Evolutionary conservation across 78 protist genomes (phyloP), one percentile per base, ranked within the genome.

Genomic region (Dictyostelium intermedium): DNA sequence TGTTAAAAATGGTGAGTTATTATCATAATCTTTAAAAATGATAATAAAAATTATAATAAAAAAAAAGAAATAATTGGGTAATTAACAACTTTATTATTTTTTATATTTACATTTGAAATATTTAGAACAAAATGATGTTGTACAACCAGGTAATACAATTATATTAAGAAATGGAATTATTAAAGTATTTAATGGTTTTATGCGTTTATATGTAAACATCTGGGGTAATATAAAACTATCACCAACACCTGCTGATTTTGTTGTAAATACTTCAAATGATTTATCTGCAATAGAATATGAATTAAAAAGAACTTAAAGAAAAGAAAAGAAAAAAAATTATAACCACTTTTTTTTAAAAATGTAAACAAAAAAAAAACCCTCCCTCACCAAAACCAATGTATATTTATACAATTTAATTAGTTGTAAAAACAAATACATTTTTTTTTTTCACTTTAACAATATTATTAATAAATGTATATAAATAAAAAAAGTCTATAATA

Each of bases 81-180:
- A n/a, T n/a, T n/a, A n/a, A n/a, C n/a, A n/a, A n/a, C n/a, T n/a
- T n/a, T n/a, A n/a, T n/a, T n/a, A n/a, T n/a, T n/a, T n/a, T n/a
- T n/a, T n/a, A n/a, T n/a, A n/a, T n/a, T n/a, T n/a, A n/a, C n/a
- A n/a, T n/a, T n/a, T n/a, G n/a, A n/a, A n/a, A n/a, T n/a, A n/a
- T 53, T 43, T 25, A 92, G 96, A 92, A 83, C 96, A 92, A 86
- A 92, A 86, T 50, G 96, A 92, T 80, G 92, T 86, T 18, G 96
- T 92, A 32, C 96, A 92, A 84, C 96, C 96, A n/a, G 96, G 96
- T 18, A 92, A 92, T 30, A 86, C 96, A 37, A 84, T 92, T 60
- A 74, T 84, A 23, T 56, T 92, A 37, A 47, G 96, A 83, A 92
- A 92, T 86, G 86, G 96, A 6, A 84, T 72, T 34, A 92, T 92